Evolutionary conservation across 225 moss, liverwort and hornwort genomes (phyloP).

Genomic region (Straminergon stramineum): DNA sequence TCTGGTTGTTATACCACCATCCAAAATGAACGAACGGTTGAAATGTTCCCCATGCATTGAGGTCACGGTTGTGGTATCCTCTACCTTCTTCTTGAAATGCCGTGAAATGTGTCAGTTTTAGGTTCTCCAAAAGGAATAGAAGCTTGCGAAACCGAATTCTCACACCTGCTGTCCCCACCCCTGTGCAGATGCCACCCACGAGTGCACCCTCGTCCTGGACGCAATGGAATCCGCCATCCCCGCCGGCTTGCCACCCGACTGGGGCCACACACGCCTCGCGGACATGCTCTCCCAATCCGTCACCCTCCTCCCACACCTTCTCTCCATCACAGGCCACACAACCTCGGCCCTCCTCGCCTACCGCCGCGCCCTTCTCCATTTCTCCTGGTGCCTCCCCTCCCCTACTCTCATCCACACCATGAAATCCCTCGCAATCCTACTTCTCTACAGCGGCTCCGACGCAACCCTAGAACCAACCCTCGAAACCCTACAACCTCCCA

Average conservation of each 20-base stretch:
- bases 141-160: background rate
- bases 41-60: background rate
- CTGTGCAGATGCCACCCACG: conserved; percentile 62
- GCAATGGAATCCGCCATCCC: conserved; percentile 59
- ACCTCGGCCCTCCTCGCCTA: conserved; percentile 56
- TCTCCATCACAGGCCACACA: conserved; percentile 22
- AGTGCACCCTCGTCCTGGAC: conserved; percentile 64
- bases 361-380: conserved; percentile 56
- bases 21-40: background rate
- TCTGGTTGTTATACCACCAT: background rate
- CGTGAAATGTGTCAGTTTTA: background rate
- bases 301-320: conserved; percentile 61
- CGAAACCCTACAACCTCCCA: background rate
- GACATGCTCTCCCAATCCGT: conserved; percentile 58
- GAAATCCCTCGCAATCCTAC: conserved; percentile 57
- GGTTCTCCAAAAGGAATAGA: background rate
- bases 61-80: background rate
- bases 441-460: conserved; percentile 67
- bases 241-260: conserved; percentile 52
- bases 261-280: conserved; percentile 51
- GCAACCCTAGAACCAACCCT: conserved; percentile 13
- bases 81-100: background rate
- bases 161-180: background rate
- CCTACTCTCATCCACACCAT: conserved; percentile 31
- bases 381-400: conserved; percentile 44